Percentiles rank a stretch among this genome's conserved stretches.
Evolutionary conservation across 495 filamentous ascomycete genomes (phyloP).

Genomic region (Thermochaetoides thermophila): DNA sequence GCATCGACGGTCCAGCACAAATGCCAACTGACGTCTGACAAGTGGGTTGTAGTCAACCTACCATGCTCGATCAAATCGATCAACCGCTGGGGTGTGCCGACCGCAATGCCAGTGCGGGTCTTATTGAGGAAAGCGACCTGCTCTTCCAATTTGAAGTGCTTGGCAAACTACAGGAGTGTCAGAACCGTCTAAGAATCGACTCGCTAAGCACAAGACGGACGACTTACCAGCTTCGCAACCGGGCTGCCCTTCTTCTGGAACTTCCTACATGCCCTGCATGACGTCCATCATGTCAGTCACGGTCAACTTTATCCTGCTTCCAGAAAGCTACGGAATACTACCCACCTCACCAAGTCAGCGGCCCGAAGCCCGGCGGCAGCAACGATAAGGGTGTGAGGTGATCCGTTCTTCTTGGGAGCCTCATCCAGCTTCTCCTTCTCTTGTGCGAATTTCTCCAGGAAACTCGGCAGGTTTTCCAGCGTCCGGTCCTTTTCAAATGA

Average conservation of each 20-base stretch:
- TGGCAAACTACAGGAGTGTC: conserved; percentile 49
- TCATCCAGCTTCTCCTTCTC: conserved; percentile 39
- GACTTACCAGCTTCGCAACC: conserved; percentile 63
- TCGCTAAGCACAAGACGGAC: no score
- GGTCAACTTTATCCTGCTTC: background rate
- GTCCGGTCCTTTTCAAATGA: conserved; percentile 48
- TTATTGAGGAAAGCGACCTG: conserved; percentile 62
- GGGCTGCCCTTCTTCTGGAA: conserved; percentile 63
- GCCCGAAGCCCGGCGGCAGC: conserved; percentile 67
- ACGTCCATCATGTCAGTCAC: background rate
- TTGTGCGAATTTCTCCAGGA: conserved; percentile 50
- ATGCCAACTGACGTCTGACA: background rate
- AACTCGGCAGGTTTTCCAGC: conserved; percentile 57
- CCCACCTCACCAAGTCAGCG: conserved; percentile 58
- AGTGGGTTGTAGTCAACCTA: conserved; percentile 19
- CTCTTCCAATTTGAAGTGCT: conserved; percentile 91
- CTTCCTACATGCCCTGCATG: conserved; percentile 47
- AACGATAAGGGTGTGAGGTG: conserved; percentile 76
- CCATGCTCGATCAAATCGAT: conserved; percentile 69
- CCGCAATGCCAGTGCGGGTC: conserved; percentile 61
- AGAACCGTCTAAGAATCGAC: no score
- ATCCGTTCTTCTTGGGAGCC: conserved; percentile 53
- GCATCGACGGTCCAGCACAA: no score
- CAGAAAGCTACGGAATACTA: background rate
- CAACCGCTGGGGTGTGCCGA: conserved; percentile 74